Base-by-base conservation (phyloP, 805 yeast species). In the Debaryomyces maramus region DNA sequence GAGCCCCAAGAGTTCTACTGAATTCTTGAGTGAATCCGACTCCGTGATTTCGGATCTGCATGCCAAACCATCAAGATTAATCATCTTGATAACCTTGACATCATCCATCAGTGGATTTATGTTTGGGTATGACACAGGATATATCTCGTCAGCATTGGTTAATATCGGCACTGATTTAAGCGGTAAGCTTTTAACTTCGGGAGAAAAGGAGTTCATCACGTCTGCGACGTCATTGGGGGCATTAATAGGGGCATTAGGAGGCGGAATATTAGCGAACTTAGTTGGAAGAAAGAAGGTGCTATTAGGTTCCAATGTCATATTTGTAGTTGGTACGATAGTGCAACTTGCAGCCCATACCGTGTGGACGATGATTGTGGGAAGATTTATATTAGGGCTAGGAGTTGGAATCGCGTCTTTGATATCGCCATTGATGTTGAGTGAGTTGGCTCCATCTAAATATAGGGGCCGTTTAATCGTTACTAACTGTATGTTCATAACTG, bases 71-170 rank as follows among this genome's bases (percentile, higher is more conserved):
- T 74, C 93, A 8, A 63, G 71, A 6, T 64, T 86, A 53, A 88
- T 89, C 36, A 66, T 88, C 17, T 63, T 77, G 19, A 63, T 89
- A 38, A 86, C 96, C 0, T 70, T 82, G 36, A 81, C 82, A 19
- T 80, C 97, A 0, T 89, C 97, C 6, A 83, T 91, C 46, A 89
- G 97, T 0, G 98, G 98, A 1, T 88, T 90, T 65, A 80, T 91
- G 88, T 91, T 91, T 65, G 99, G 99, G 51, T 91, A 91, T 58
- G 99, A 91, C 62, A 91, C 98, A 0, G 98, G 98, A 51, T 91
- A 91, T 64, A 90, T 91, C 30, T 91, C 98, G 3, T 83, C 95
- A 14, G 97, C 97, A 0, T 72, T 91, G 53, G 96, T 90, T 15
- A 80, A 89, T 26, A 81, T 91, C 34, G 89, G 90, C 9, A 77